Conservation (phyloP, 2,329 filamentous ascomycete genomes). For the Calonectria pseudoturangicola region DNA sequence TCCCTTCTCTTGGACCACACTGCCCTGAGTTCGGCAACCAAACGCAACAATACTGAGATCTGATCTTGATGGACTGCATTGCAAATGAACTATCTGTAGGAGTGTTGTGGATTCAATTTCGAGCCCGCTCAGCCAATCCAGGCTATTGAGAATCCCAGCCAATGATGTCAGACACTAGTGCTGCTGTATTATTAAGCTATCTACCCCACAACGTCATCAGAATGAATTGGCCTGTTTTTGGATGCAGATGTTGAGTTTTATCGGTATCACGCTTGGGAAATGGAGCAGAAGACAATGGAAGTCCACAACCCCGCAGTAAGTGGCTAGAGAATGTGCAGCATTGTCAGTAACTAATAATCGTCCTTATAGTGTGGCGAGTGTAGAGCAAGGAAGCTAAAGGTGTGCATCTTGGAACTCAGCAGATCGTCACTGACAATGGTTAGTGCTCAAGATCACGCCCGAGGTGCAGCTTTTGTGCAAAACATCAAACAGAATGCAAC, state of each 20-base stretch:
- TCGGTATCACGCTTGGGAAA: background rate
- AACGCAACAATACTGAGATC: too few relatives aligned
- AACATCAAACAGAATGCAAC: background rate
- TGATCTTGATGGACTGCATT: too few relatives aligned
- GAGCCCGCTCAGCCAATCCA: background rate
- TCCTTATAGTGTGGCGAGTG: background rate
- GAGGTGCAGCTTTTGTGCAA: background rate
- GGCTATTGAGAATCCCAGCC: background rate
- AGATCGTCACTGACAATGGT: background rate
- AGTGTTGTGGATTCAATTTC: background rate
- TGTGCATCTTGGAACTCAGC: background rate
- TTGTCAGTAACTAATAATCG: background rate
- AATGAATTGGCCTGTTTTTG: background rate
- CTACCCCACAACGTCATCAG: background rate
- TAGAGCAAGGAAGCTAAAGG: background rate
- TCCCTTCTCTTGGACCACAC: too few relatives aligned
- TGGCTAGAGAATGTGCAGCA: background rate
- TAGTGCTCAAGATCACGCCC: slow-evolving; percentile 1
- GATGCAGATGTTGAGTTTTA: background rate
- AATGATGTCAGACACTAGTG: background rate
- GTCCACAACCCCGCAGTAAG: background rate
- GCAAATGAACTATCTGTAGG: too few relatives aligned
- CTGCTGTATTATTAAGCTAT: background rate
- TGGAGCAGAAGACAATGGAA: background rate
- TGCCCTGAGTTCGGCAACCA: too few relatives aligned